Percentiles rank a stretch among this genome's conserved stretches.
These are phyloP conservation scores for Asterochloris sp. DNA, from an alignment of 139 green algal genomes.

Conservation along the genomic window DNA sequence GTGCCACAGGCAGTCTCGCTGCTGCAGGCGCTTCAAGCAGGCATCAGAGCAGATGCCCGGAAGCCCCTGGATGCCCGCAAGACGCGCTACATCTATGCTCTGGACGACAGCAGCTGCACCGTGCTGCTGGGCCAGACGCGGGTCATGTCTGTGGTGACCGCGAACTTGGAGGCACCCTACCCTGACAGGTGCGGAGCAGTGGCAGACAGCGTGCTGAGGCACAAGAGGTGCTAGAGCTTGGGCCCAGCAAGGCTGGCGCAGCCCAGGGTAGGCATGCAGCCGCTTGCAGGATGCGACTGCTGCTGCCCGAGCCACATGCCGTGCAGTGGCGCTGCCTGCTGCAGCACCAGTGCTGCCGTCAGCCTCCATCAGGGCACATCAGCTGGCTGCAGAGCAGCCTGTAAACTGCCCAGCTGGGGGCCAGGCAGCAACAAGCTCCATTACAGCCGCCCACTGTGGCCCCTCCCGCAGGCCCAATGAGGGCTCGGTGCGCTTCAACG, in stretches of 20 bases:
- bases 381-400: too few species aligned
- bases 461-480: conserved; percentile 46
- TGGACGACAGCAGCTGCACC: conserved; percentile 48
- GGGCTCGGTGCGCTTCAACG: conserved; percentile 74
- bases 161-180: conserved; percentile 63
- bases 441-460: background rate
- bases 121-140: conserved; percentile 71
- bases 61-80: conserved; percentile 44
- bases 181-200: conserved; percentile 42
- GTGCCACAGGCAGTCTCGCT: background rate
- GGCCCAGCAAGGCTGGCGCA: too few species aligned
- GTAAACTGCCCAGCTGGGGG: too few species aligned
- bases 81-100: conserved; percentile 22
- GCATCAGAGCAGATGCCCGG: conserved; percentile 54
- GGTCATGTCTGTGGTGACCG: conserved; percentile 61
- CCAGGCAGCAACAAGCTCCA: too few species aligned
- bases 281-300: too few species aligned
- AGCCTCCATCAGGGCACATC: too few species aligned
- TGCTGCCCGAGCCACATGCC: too few species aligned
- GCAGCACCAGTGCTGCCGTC: too few species aligned
- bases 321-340: too few species aligned
- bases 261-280: too few species aligned
- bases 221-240: too few species aligned
- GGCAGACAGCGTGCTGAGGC: background rate
- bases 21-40: conserved; percentile 52